Conservation (phyloP, 2,329 filamentous ascomycete genomes). For the Botryotinia globosa region DNA sequence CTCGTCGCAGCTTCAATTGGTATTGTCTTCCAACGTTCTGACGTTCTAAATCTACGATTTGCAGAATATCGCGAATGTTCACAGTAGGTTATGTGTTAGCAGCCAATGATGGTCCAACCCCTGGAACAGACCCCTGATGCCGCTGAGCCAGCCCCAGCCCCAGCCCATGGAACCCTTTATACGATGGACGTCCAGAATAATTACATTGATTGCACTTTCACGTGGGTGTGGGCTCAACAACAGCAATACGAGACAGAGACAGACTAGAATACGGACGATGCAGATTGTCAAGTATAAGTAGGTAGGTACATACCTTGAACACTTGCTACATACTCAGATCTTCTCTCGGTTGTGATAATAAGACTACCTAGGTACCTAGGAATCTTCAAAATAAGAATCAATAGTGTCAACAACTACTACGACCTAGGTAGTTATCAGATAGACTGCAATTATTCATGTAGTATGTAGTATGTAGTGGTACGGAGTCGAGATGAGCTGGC, state of each 20-base stretch:
- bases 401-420: neutral
- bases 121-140: conserved; percentile 1
- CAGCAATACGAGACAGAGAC: neutral
- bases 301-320: no score
- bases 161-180: neutral
- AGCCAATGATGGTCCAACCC: conserved; percentile 13
- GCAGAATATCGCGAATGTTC: conserved; percentile 16
- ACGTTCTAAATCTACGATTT: conserved; percentile 7
- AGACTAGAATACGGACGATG: neutral
- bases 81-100: neutral
- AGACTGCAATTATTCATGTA: neutral
- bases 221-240: neutral
- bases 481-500: conserved; percentile 1
- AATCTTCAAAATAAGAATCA: neutral
- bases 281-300: no score
- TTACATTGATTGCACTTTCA: neutral
- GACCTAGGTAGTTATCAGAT: neutral
- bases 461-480: no score
- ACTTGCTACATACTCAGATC: neutral
- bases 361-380: neutral
- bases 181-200: neutral
- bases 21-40: neutral
- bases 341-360: neutral
- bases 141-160: neutral
- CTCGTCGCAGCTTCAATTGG: neutral